Conservation (phyloP, 805 yeast species). For the Pichia eremophila region DNA sequence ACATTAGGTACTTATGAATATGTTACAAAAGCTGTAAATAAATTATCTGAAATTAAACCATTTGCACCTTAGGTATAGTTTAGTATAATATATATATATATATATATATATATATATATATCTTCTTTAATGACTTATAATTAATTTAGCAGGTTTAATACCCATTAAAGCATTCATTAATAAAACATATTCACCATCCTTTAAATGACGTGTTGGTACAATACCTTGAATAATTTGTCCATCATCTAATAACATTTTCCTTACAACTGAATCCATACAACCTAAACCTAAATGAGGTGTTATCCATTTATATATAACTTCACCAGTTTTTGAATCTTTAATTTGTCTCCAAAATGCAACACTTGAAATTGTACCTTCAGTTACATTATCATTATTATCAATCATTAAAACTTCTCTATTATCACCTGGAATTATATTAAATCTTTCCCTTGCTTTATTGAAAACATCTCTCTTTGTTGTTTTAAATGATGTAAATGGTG, state of each 20-base stretch:
- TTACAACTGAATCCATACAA: conserved; percentile 74
- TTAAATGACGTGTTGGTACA: conserved; percentile 36
- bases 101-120: too few species aligned
- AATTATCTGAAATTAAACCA: conserved; percentile 21
- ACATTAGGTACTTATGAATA: conserved; percentile 55
- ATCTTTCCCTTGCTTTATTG: conserved; percentile 47
- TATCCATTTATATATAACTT: conserved; percentile 44
- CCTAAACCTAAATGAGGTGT: conserved; percentile 79
- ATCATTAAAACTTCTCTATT: conserved; percentile 57
- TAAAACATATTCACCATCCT: conserved; percentile 59
- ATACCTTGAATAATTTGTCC: conserved; percentile 14
- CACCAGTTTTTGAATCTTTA: conserved; percentile 21
- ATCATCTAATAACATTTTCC: conserved; percentile 47
- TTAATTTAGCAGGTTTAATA: conserved; percentile 49
- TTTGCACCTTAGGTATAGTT: conserved; percentile 16
- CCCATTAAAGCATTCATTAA: conserved; percentile 82
- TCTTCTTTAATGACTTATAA: too few species aligned
- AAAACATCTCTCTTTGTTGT: conserved; percentile 68
- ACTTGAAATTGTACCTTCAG: conserved; percentile 80
- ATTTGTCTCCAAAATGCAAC: conserved; percentile 48
- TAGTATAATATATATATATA: too few species aligned
- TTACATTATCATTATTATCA: conserved; percentile 48
- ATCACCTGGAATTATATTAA: conserved; percentile 25
- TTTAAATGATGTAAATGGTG: conserved; percentile 81
- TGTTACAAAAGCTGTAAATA: conserved; percentile 37